Percentiles rank a stretch among this genome's conserved stretches.
Conservation (phyloP, 2,329 filamentous ascomycete species). For the Alternaria hordeiaustralica region DNA sequence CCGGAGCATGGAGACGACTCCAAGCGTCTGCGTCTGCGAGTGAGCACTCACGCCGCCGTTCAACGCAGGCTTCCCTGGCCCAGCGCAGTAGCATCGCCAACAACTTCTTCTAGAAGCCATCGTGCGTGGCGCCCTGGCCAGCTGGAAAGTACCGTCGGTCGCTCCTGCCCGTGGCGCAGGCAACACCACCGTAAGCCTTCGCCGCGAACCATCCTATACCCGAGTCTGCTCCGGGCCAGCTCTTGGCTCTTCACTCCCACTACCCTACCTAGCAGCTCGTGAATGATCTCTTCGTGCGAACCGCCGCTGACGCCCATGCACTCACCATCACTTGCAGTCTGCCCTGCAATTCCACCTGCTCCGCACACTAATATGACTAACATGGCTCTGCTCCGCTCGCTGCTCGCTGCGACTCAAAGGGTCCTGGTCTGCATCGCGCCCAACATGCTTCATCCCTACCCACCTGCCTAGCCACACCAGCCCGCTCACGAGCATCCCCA, state of each 20-base stretch:
- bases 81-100: slow-evolving; percentile 1
- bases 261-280: neutral
- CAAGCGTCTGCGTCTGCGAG: neutral
- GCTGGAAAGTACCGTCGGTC: slow-evolving; percentile 1
- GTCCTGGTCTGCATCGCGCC: slow-evolving; percentile 1
- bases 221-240: neutral
- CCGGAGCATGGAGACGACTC: slow-evolving; percentile 5
- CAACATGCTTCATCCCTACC: slow-evolving; percentile 1
- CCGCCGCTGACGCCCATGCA: slow-evolving; percentile 12
- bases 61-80: slow-evolving; percentile 3
- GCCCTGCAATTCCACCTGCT: neutral
- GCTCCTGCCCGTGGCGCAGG: slow-evolving; percentile 8
- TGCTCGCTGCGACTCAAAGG: neutral
- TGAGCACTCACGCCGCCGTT: slow-evolving; percentile 2
- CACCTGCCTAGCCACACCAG: neutral
- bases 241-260: neutral
- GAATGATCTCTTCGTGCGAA: neutral
- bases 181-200: neutral
- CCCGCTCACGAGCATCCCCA: neutral
- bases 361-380: neutral
- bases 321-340: neutral
- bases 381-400: neutral
- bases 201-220: neutral
- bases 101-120: slow-evolving; percentile 12
- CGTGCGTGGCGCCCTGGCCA: neutral